Evolutionary conservation across 1,139 yeast genomes (phyloP), one percentile per base, ranked within the genome.

Genomic region (Debaryomyces nepalensis): DNA sequence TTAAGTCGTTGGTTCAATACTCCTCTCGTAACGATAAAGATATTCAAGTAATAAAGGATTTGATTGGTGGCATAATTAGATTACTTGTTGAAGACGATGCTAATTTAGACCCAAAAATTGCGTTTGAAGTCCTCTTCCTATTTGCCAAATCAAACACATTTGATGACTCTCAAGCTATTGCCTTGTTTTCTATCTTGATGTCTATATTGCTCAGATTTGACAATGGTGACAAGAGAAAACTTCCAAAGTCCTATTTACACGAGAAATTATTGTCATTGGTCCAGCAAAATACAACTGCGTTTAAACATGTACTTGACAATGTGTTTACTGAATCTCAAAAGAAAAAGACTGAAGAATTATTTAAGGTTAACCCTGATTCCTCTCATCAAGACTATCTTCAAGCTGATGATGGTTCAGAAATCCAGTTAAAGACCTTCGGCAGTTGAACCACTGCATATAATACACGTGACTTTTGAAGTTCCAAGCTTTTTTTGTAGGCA

Each of bases 41-140:
- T 53, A 59, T 50, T 44, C 59, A 49, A 12, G 59, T 68, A 4
- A 47, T 75, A 39, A 61, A 61, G 33, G 47, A 54, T 26, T 60
- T 81, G 42, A 54, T 82, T 7, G 43, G 51, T 11, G 49, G 48
- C 8, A 48, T 70, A n/a, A 52, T 69, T 12, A 55, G 52, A 12
- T 39, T 51, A 5, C 49, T 69, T 34, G 55, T 57, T 10, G 49
- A 50, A 5, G 47, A 49, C 2, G 41, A 49, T 2, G 37, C 39
- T 3, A 48, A 44, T 3, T 48, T 53, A 4, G 63, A 59, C 35
- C 68, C 75, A 3, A 72, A 79, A 52, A 49, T 81, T 9, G 70
- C 75, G 3, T 61, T 83, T 44, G 90, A 84, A 47, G 63, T 84
- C 10, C 61, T 85, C 41, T 66, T 81, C 5, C 59, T 77, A 20